Evolutionary conservation across 352 stramenopile genomes (phyloP).

Genomic region (Peronosclerospora sorghi): DNA sequence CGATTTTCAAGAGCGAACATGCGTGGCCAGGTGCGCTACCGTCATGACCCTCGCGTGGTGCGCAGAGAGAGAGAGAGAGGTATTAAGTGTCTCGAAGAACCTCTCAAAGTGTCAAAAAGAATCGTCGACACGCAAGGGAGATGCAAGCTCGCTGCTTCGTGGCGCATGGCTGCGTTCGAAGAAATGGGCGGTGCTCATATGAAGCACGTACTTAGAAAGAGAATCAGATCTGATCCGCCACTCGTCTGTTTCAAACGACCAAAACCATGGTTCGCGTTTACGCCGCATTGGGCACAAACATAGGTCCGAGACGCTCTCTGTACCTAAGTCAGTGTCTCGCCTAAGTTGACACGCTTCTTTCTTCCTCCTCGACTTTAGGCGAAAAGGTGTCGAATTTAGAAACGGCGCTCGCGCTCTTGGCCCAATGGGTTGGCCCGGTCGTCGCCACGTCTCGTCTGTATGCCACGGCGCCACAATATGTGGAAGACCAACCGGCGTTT

Average conservation of each 20-base stretch:
- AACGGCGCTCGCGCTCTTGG: conserved; percentile 41
- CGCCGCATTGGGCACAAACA: conserved; percentile 63
- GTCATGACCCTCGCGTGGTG: too few relatives aligned
- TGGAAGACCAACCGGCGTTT: conserved; percentile 91
- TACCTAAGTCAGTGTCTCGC: neutral
- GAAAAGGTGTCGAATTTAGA: conserved; percentile 65
- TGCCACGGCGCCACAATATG: conserved; percentile 89
- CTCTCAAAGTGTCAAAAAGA: too few relatives aligned
- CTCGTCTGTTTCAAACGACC: neutral
- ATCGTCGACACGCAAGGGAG: too few relatives aligned
- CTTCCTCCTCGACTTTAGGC: conserved; percentile 18
- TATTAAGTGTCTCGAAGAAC: too few relatives aligned
- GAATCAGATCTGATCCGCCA: conserved; percentile 8
- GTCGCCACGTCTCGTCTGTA: conserved; percentile 87
- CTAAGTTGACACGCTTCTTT: neutral
- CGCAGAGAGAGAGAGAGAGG: too few relatives aligned
- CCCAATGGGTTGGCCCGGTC: conserved; percentile 29
- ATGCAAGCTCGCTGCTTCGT: too few relatives aligned
- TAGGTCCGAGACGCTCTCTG: conserved; percentile 29
- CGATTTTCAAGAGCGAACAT: too few relatives aligned
- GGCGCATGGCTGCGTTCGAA: too few relatives aligned
- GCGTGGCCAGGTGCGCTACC: too few relatives aligned
- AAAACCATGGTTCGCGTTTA: conserved; percentile 28
- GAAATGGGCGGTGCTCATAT: too few relatives aligned
- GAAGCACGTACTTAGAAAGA: neutral